Evolutionary conservation across 108 stramenopile species (phyloP).

Genomic region (Skeletonema menzelii): DNA sequence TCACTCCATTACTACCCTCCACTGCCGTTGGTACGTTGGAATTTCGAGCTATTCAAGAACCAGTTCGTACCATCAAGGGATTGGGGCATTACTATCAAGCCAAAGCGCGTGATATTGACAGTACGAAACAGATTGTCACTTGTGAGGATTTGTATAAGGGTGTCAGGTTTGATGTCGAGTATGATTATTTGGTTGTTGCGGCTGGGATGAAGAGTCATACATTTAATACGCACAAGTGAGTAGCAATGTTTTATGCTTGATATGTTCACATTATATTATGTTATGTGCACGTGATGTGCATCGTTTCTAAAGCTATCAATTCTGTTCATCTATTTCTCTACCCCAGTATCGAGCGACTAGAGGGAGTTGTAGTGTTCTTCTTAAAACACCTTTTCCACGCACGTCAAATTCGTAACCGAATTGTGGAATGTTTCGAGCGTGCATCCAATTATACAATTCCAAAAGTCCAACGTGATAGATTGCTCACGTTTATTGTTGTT

Average conservation of each 20-base stretch:
- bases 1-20: slow-evolving; percentile 94
- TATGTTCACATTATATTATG: not conserved
- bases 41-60: slow-evolving; percentile 94
- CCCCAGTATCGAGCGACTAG: slow-evolving; percentile 38
- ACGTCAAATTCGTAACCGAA: slow-evolving; percentile 88
- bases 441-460: slow-evolving; percentile 80
- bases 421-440: slow-evolving; percentile 95
- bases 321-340: not conserved
- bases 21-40: slow-evolving; percentile 98
- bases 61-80: slow-evolving; percentile 76
- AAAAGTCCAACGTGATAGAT: slow-evolving; percentile 67
- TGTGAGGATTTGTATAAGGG: slow-evolving; percentile 71
- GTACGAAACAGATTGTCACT: slow-evolving; percentile 51
- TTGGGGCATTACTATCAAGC: slow-evolving; percentile 82
- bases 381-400: slow-evolving; percentile 96
- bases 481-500: slow-evolving; percentile 96
- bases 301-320: not conserved
- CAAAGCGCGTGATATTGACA: slow-evolving; percentile 72
- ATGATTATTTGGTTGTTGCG: slow-evolving; percentile 89
- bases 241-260: not conserved
- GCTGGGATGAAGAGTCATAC: slow-evolving; percentile 94
- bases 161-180: slow-evolving; percentile 73
- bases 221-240: slow-evolving; percentile 72
- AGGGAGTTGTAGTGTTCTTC: slow-evolving; percentile 90
- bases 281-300: not conserved